A percentile compares a stretch with the other conserved stretches of the same genome.
These are phyloP conservation scores for Neurospora sp. DNA, from an alignment of 495 filamentous ascomycete genomes.

Conservation along the genomic window DNA sequence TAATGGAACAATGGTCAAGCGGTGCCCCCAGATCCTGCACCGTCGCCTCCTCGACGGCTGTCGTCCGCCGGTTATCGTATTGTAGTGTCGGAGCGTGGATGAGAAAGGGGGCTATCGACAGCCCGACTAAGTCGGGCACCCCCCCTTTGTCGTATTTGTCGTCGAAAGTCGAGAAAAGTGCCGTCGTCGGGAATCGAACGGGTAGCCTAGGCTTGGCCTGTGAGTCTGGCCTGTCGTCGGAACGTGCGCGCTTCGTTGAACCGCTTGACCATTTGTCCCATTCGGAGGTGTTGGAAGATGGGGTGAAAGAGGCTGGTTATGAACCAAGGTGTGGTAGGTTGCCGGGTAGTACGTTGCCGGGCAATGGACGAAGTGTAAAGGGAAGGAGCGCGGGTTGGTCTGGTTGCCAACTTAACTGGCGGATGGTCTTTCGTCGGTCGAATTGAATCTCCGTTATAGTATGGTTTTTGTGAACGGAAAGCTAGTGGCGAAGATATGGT, in stretches of 20 bases:
- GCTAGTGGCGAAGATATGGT: neutral
- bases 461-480: neutral
- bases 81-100: too few relatives aligned
- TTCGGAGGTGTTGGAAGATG: neutral
- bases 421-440: neutral
- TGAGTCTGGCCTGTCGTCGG: neutral
- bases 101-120: neutral
- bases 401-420: neutral
- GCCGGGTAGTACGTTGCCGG: too few relatives aligned
- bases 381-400: neutral
- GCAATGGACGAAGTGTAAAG: neutral
- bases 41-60: neutral
- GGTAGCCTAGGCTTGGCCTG: too few relatives aligned
- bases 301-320: neutral
- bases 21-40: neutral
- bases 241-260: neutral
- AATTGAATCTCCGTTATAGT: neutral
- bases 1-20: neutral
- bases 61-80: neutral
- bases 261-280: neutral
- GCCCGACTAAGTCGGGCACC: neutral
- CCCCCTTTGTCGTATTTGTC: neutral
- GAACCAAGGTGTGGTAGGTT: too few relatives aligned
- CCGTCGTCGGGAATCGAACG: neutral
- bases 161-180: neutral